Evolutionary conservation across 2,329 filamentous ascomycete species (phyloP), one percentile per base, ranked within the genome.

Genomic region (Xylariaceae sp.): DNA sequence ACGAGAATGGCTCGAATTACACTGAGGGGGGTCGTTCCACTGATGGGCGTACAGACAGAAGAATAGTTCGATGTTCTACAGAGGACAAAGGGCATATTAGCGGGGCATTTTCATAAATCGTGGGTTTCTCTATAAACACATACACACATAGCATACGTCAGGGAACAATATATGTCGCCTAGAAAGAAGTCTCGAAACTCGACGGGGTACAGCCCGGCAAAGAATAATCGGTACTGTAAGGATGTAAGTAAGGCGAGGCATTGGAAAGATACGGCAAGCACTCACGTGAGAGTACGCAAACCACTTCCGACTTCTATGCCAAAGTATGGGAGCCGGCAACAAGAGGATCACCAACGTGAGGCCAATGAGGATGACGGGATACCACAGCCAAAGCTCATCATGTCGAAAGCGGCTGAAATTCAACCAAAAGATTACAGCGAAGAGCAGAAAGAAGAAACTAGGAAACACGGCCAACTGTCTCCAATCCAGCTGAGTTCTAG

Each of bases 151-250:
- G 85, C 79, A 66, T 98, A 98, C 5, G 91, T 95, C 45, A 95
- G 74, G 3, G 93, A 97, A 67, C 92, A 97, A 66, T 95, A 95
- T 75, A 97, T 96, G 64, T 98, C 93, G 42, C 93, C 93, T 0
- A 97, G 77, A 67, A 96, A 97, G 69, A 98, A 97, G 67, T 98
- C 93, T 47, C 91, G 82, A 64, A 97, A 98, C 64, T 97, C 92
- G 40, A 98, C 93, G 2, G 89, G 89, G 60, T 94, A 96, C 17
- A 95, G 64, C 4, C 91, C 91, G 12, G 92, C 88, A 39, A 92
- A 77, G 42, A 94, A 70, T 16, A 97, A 74, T 49, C 93, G 87
- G 79, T 87, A 94, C 85, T 93, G 52, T 7, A 10, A 11, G 3
- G n/a, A 4, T 6, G 44, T 73, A 51, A 73, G 66, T 48, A 45